A percentile compares a stretch with the other conserved stretches of the same genome.
These are phyloP conservation scores for Phytophthora hibernalis DNA, from an alignment of 352 stramenopile genomes.

Conservation along the genomic window DNA sequence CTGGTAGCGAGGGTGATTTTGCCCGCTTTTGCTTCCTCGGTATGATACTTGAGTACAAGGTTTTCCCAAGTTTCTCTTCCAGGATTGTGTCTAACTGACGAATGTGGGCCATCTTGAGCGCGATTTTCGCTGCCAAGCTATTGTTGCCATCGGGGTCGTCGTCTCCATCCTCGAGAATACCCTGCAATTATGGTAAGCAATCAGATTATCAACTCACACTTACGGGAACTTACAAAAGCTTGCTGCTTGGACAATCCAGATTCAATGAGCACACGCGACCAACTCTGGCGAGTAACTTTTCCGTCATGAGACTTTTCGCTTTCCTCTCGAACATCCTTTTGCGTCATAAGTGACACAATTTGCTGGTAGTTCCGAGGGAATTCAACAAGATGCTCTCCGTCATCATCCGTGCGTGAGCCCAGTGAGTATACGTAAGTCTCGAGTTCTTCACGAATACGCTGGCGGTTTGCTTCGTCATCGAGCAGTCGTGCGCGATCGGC, in stretches of 20 bases:
- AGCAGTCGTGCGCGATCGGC: slow-evolving; percentile 25
- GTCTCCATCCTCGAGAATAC: slow-evolving; percentile 51
- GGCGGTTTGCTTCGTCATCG: slow-evolving; percentile 43
- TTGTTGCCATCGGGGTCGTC: slow-evolving; percentile 32
- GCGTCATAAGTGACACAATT: slow-evolving; percentile 72
- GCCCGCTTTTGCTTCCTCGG: slow-evolving; percentile 38
- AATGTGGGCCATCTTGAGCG: slow-evolving; percentile 75
- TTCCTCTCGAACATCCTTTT: slow-evolving; percentile 51
- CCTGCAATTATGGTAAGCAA: slow-evolving; percentile 31
- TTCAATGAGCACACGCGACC: slow-evolving; percentile 70
- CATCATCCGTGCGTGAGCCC: slow-evolving; percentile 43
- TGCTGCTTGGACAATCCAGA: slow-evolving; percentile 71
- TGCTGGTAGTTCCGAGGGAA: slow-evolving; percentile 73
- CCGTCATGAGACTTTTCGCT: slow-evolving; percentile 5
- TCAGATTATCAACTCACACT: background rate
- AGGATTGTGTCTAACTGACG: slow-evolving; percentile 65
- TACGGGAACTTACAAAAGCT: slow-evolving; percentile 51
- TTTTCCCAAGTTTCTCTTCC: slow-evolving; percentile 70
- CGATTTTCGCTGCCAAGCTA: slow-evolving; percentile 62
- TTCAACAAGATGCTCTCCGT: slow-evolving; percentile 55
- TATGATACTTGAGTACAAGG: slow-evolving; percentile 46
- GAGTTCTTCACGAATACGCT: slow-evolving; percentile 52
- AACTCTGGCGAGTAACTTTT: slow-evolving; percentile 41
- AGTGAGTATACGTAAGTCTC: slow-evolving; percentile 57
- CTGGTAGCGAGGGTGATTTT: slow-evolving; percentile 3